Evolutionary conservation across 1,284 basidiomycete genomes (phyloP), one percentile per base, ranked within the genome.

Genomic region (Kwoniella shivajii): DNA sequence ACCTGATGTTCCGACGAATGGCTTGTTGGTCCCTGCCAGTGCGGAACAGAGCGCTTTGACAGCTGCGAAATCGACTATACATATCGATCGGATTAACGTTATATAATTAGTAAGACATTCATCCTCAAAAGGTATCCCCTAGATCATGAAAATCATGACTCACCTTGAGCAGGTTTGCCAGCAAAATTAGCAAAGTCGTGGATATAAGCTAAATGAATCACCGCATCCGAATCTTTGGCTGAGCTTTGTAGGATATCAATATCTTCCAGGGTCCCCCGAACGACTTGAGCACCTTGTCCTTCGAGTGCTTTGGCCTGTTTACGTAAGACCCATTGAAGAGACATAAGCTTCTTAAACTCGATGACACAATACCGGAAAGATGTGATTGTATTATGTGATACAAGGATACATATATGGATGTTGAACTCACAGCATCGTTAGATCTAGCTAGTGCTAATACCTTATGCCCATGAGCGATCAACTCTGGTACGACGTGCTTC

Each of bases 141-240:
- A n/a, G n/a, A n/a, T n/a, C n/a, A n/a, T n/a, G n/a, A n/a, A n/a
- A n/a, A n/a, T n/a, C n/a, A n/a, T n/a, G 33, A 45, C 46, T 45
- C 29, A 50, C 54, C 11, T 26, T 46, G 27, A 4, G 26, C 34
- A 29, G 31, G 38, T 11, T 50, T 38, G 4, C 31, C 29, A 10
- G 16, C 49, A 14, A 46, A 33, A 20, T 39, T 11, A 11, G 2
- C 37, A 27, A 55, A 50, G 29, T 65, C 55, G 50, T 69, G 63
- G 29, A 60, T 50, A 39, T 38, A 73, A 0, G 62, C 72, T 43
- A 62, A 45, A 57, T 75, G 73, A 31, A 73, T 64, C 45, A 67
- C 66, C 1, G 57, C 71, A 54, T 71, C 70, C 9, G 61, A 56
- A 6, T 52, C 59, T 7, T 22, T 9, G 0, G 70, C 70, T 6